Base-by-base conservation (phyloP, 306 rosid species). In the Leucaena leucocephala region DNA sequence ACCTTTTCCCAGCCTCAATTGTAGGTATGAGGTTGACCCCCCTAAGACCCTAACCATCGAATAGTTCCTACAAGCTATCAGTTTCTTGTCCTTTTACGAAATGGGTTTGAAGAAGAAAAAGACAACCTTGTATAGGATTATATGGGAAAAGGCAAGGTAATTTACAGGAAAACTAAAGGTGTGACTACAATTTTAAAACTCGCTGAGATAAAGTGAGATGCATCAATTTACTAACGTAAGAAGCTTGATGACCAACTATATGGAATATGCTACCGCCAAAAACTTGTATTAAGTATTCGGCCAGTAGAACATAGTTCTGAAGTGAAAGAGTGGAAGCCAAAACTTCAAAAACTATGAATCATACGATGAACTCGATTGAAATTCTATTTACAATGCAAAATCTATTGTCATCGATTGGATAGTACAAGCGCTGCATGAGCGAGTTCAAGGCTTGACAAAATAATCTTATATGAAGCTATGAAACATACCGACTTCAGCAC, bases 401-500 rank as follows among this genome's bases (percentile, higher is more conserved):
- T 66, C 15, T 16, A n/a, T 39, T 16, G 48, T 17, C 13, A 39
- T 38, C 8, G 71, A 65, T 19, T 38, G 71, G 19, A 11, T 6
- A 14, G 43, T 64, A 6, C 19, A 7, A 65, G 69, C 68, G 45
- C 22, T 36, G 19, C 44, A 64, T 6, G 33, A 11, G 11, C 13
- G 13, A 65, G 48, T 65, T 35, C 9, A 64, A 64, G 22, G 45
- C 22, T 36, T 16, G 46, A 66, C 13, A 39, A n/a, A 39, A 66
- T 38, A 43, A 66, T 38, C 5, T 66, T 39, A 66, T 39, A 66
- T n/a, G 71, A 68, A 76, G 61, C 14, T 27, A 43, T 4, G 43
- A 33, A 34, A 86, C 89, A n/a, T 83, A 94, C 98, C 98, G 4
- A 94, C 89, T 92, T 94, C 91, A 57, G 97, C 88, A 52, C 97